A percentile compares a stretch with the other conserved stretches of the same genome.
These are phyloP conservation scores for Bryum argenteum DNA, from an alignment of 225 moss, liverwort and hornwort genomes.

Conservation along the genomic window DNA sequence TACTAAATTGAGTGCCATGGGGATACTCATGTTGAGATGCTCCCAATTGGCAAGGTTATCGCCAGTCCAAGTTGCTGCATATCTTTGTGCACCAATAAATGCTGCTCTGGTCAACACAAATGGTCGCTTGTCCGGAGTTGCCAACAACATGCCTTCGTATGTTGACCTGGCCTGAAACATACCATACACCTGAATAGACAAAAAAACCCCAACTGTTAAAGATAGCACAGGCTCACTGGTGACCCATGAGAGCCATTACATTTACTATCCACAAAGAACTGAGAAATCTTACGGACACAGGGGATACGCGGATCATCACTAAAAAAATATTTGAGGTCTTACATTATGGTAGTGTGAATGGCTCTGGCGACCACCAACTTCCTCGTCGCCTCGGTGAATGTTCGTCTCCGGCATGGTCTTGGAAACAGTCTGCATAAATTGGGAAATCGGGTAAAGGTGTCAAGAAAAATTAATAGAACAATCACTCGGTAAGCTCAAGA, in stretches of 20 bases:
- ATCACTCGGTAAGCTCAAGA: not conserved
- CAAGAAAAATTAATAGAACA: not conserved
- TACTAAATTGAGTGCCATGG: conserved; percentile 84
- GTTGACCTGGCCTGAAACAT: conserved; percentile 83
- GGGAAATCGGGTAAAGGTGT: not conserved
- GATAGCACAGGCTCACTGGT: not conserved
- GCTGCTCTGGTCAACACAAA: conserved; percentile 86
- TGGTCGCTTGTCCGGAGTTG: conserved; percentile 63
- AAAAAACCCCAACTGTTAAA: not conserved
- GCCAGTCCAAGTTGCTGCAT: conserved; percentile 86
- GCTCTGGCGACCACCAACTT: conserved; percentile 69
- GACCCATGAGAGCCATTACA: not conserved
- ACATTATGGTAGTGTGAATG: conserved; percentile 89
- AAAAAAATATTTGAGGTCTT: conserved; percentile 2
- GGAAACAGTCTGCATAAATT: conserved; percentile 58
- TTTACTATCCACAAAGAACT: not conserved
- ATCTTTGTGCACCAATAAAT: conserved; percentile 73
- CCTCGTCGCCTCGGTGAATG: conserved; percentile 76
- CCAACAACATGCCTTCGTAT: conserved; percentile 77
- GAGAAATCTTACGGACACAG: not conserved
- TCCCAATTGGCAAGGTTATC: conserved; percentile 87
- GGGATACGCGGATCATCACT: not conserved
- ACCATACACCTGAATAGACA: conserved; percentile 70
- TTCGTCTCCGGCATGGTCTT: conserved; percentile 89
- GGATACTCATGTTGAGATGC: conserved; percentile 86